Conservation (phyloP, 1,284 basidiomycete genomes). For the Leccinum angustisporum region DNA sequence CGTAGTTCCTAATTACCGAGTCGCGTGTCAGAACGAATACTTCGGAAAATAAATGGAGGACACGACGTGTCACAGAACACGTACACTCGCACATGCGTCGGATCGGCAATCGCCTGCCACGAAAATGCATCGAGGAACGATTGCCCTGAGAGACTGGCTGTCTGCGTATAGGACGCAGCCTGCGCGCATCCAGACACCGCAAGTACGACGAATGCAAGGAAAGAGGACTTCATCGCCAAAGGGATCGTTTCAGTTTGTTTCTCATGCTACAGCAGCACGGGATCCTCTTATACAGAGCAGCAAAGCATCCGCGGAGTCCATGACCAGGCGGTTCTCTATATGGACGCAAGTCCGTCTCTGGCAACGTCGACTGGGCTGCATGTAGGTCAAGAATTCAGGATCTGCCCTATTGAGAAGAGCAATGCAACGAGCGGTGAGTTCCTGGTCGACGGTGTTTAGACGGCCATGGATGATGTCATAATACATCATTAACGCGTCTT, state of each 20-base stretch:
- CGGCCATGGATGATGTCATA: slow-evolving; percentile 97
- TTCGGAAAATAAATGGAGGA: neutral
- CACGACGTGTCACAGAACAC: too few relatives aligned
- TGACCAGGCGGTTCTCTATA: neutral
- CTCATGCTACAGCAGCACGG: neutral
- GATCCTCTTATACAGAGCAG: slow-evolving; percentile 15
- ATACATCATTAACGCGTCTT: slow-evolving; percentile 93
- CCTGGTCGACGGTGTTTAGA: slow-evolving; percentile 88
- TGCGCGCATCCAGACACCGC: neutral
- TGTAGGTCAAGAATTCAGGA: slow-evolving; percentile 85
- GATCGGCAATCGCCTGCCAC: slow-evolving; percentile 31
- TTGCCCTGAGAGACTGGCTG: too few relatives aligned
- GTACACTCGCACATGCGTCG: too few relatives aligned
- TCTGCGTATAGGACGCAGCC: too few relatives aligned
- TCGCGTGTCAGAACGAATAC: neutral
- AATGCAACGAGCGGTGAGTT: slow-evolving; percentile 97
- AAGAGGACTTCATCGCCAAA: slow-evolving; percentile 11
- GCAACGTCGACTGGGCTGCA: slow-evolving; percentile 53
- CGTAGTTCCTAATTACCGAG: slow-evolving; percentile 45
- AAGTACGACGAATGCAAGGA: slow-evolving; percentile 14
- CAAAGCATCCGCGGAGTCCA: neutral
- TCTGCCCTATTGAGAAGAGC: slow-evolving; percentile 97
- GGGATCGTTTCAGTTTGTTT: neutral
- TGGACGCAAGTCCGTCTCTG: neutral
- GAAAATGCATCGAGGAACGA: too few relatives aligned